Conservation (phyloP, 148 eudicot species). For the Dianthus caryophyllus region DNA sequence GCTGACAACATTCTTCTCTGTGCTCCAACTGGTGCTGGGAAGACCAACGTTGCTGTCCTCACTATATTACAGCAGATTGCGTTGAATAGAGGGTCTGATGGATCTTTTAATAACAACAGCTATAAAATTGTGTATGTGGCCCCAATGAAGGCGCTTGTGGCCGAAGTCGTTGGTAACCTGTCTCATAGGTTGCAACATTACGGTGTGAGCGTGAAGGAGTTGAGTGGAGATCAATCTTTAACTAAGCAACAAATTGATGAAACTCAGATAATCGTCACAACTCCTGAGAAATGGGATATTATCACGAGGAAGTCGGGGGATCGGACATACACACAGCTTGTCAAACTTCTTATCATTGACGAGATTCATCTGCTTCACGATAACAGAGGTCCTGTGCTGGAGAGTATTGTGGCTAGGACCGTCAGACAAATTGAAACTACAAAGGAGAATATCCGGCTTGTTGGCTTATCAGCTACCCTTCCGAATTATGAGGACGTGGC, state of each 20-base stretch:
- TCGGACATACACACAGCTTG: constrained; percentile 71
- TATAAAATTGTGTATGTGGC: constrained; percentile 81
- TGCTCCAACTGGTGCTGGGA: constrained; percentile 87
- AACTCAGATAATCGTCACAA: constrained; percentile 75
- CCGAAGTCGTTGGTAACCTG: constrained; percentile 71
- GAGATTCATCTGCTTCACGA: constrained; percentile 80
- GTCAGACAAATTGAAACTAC: constrained; percentile 73
- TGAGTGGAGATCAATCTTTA: constrained; percentile 75
- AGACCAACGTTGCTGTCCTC: constrained; percentile 79
- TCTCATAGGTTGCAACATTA: constrained; percentile 61
- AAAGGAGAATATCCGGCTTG: constrained; percentile 66
- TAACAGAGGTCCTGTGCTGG: constrained; percentile 77
- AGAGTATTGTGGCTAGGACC: constrained; percentile 76
- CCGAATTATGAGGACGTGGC: constrained; percentile 76
- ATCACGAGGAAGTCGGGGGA: constrained; percentile 80
- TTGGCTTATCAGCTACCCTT: constrained; percentile 80
- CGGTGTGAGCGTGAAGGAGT: constrained; percentile 62
- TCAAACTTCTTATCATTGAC: constrained; percentile 68
- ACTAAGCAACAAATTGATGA: constrained; percentile 70
- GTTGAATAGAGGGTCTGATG: constrained; percentile 47
- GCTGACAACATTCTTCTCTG: constrained; percentile 66
- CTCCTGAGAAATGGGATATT: constrained; percentile 87
- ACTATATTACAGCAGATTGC: constrained; percentile 75
- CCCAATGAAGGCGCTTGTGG: constrained; percentile 80
- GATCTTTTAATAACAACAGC: constrained; percentile 43